These are phyloP conservation scores for Agarophyton chilense DNA, from an alignment of 23 red algal species.

Conservation along the genomic window DNA sequence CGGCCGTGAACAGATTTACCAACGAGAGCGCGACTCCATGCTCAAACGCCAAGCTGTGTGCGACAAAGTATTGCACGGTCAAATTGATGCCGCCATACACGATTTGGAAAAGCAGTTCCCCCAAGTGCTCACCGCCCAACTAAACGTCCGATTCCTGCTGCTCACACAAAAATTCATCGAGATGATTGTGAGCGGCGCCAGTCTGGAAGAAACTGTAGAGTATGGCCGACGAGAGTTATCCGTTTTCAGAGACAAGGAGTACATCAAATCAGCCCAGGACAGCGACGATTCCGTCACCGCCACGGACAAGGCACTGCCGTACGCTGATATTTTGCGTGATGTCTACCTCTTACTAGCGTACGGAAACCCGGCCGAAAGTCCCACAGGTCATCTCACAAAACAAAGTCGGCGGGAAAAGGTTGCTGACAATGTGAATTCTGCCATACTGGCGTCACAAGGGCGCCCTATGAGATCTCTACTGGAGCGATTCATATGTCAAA, in stretches of 20 bases:
- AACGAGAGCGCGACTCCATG: slow-evolving; percentile 52
- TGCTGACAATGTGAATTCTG: slow-evolving; percentile 74
- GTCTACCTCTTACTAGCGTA: slow-evolving; percentile 80
- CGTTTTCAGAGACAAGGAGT: slow-evolving; percentile 62
- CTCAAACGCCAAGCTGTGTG: slow-evolving; percentile 56
- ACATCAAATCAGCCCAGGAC: slow-evolving; percentile 47
- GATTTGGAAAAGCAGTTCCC: slow-evolving; percentile 68
- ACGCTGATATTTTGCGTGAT: slow-evolving; percentile 63
- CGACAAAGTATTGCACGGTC: slow-evolving; percentile 48
- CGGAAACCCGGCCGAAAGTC: slow-evolving; percentile 66
- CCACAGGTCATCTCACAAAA: slow-evolving; percentile 64
- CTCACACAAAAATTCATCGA: slow-evolving; percentile 69
- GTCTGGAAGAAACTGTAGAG: slow-evolving; percentile 71
- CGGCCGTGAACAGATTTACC: slow-evolving; percentile 51
- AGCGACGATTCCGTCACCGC: slow-evolving; percentile 7
- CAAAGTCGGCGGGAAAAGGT: slow-evolving; percentile 70
- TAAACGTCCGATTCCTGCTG: slow-evolving; percentile 58
- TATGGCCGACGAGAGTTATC: slow-evolving; percentile 46
- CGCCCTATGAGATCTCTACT: slow-evolving; percentile 63
- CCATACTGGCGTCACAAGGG: slow-evolving; percentile 72
- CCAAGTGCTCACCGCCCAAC: slow-evolving; percentile 45
- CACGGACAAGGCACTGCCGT: slow-evolving; percentile 20
- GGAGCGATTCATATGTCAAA: slow-evolving; percentile 70
- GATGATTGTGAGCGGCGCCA: slow-evolving; percentile 62
- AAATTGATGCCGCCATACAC: slow-evolving; percentile 74